Evolutionary conservation across 1,139 yeast genomes (phyloP).

Genomic region (Citeromyces hawaiiensis): DNA sequence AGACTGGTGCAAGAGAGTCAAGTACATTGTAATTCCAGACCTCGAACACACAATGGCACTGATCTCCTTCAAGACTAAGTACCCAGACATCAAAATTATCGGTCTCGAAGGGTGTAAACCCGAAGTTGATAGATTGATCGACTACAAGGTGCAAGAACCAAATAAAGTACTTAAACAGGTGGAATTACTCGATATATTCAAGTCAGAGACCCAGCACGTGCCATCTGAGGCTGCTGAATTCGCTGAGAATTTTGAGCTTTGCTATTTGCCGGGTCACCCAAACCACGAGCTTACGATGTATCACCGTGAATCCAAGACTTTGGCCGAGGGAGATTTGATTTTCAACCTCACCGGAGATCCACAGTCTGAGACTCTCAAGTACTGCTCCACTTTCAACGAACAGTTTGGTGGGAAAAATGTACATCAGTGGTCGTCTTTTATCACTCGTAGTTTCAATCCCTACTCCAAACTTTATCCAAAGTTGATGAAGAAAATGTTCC

Average conservation of each 20-base stretch:
- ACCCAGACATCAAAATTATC: conserved; percentile 34
- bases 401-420: conserved; percentile 30
- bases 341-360: conserved; percentile 23
- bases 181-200: conserved; percentile 5
- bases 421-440: conserved; percentile 25
- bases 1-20: conserved; percentile 20
- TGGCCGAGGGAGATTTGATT: conserved; percentile 44
- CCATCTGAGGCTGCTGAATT: conserved; percentile 9
- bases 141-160: conserved; percentile 18
- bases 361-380: conserved; percentile 16
- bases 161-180: conserved; percentile 18
- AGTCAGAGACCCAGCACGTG: conserved; percentile 7
- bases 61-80: conserved; percentile 30
- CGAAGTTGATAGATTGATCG: conserved; percentile 20
- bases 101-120: conserved; percentile 30
- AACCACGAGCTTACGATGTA: conserved; percentile 43
- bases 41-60: conserved; percentile 45
- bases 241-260: conserved; percentile 31
- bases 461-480: conserved; percentile 22
- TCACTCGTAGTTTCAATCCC: conserved; percentile 26
- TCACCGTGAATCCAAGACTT: conserved; percentile 28
- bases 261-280: conserved; percentile 36
- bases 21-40: conserved; percentile 38
- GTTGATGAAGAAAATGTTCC: conserved; percentile 18
- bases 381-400: conserved; percentile 20